phyloP scores from a whole-genome alignment of 129 eudicot genomes.

The Flaveria ramosissima region DNA sequence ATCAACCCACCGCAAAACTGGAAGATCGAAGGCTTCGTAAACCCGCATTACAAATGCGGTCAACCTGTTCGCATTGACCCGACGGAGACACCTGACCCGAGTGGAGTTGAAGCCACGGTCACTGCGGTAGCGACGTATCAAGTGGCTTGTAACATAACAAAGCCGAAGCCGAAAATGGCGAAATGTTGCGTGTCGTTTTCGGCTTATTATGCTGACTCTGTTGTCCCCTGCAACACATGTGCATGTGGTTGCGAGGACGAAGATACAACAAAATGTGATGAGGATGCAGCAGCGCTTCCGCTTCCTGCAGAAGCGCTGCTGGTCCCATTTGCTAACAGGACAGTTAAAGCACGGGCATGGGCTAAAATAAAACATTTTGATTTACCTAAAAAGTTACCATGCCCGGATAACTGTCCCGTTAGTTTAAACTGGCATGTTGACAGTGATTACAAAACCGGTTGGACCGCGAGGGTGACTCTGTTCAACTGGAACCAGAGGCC shows the following conservation, averaged over 20 bases:
- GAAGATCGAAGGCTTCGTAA: slow-evolving; percentile 62
- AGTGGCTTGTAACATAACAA: slow-evolving; percentile 73
- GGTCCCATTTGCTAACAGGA: slow-evolving; percentile 69
- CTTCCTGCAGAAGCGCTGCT: slow-evolving; percentile 75
- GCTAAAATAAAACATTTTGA: slow-evolving; percentile 46
- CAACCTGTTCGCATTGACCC: slow-evolving; percentile 66
- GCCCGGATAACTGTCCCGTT: slow-evolving; percentile 79
- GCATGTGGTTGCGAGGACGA: slow-evolving; percentile 79
- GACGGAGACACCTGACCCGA: slow-evolving; percentile 72
- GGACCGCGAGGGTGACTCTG: slow-evolving; percentile 76
- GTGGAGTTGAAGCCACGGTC: slow-evolving; percentile 45
- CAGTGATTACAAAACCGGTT: slow-evolving; percentile 64
- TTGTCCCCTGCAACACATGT: slow-evolving; percentile 79
- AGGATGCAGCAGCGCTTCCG: slow-evolving; percentile 53
- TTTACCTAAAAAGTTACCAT: slow-evolving; percentile 54
- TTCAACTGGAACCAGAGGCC: slow-evolving; percentile 62
- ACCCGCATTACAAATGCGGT: slow-evolving; percentile 72
- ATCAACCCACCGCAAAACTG: slow-evolving; percentile 84
- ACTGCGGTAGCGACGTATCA: slow-evolving; percentile 79
- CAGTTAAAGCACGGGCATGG: slow-evolving; percentile 57
- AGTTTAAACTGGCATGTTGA: slow-evolving; percentile 80
- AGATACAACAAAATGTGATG: slow-evolving; percentile 41
- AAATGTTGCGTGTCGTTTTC: slow-evolving; percentile 88
- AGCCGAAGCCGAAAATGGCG: slow-evolving; percentile 56
- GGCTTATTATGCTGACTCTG: slow-evolving; percentile 68